These are phyloP conservation scores for Tephrocybe sp. DNA, from an alignment of 768 basidiomycete genomes.

Conservation along the genomic window DNA sequence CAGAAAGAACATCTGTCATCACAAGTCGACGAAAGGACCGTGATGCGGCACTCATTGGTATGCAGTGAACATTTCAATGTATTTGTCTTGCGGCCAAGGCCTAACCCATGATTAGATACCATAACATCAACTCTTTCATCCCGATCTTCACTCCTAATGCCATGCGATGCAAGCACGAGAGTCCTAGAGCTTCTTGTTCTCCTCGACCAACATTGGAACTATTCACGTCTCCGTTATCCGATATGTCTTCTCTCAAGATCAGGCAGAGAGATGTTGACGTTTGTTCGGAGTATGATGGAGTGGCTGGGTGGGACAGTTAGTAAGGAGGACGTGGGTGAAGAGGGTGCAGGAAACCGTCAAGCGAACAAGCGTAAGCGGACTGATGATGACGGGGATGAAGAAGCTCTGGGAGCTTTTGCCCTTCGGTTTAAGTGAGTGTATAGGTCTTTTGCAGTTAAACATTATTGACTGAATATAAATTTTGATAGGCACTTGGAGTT, in stretches of 20 bases:
- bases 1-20: constrained; percentile 76
- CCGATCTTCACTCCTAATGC: constrained; percentile 80
- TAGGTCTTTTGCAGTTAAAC: neutral
- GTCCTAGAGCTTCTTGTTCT: constrained; percentile 93
- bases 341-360: constrained; percentile 53
- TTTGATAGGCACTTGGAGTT: constrained; percentile 80
- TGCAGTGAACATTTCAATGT: neutral
- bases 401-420: constrained; percentile 80
- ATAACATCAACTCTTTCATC: constrained; percentile 84
- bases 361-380: constrained; percentile 56
- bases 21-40: constrained; percentile 88
- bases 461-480: neutral
- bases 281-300: constrained; percentile 96
- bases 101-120: constrained; percentile 54
- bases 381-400: constrained; percentile 69
- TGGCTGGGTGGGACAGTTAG: constrained; percentile 96
- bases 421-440: constrained; percentile 81
- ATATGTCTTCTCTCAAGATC: constrained; percentile 93
- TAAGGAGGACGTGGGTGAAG: constrained; percentile 88
- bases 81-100: neutral
- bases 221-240: constrained; percentile 76
- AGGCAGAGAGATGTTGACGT: constrained; percentile 89
- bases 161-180: constrained; percentile 93
- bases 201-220: constrained; percentile 97
- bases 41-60: constrained; percentile 85